These are phyloP conservation scores for Termitomyces sp. DNA, from an alignment of 768 basidiomycete genomes.

Conservation along the genomic window DNA sequence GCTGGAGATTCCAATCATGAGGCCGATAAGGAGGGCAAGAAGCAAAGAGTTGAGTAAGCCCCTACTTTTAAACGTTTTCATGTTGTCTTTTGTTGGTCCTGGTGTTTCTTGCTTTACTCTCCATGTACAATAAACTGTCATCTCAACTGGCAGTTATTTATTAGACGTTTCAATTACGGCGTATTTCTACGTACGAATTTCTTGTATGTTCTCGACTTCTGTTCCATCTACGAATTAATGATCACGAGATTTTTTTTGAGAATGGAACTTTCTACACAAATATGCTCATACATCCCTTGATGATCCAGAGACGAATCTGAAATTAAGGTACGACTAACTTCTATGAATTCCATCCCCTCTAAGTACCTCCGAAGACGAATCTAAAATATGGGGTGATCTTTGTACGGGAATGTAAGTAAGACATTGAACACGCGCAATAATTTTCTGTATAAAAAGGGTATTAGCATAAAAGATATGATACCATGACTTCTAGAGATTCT, in stretches of 20 bases:
- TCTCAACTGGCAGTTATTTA: constrained; percentile 4
- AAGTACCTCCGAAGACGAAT: not conserved
- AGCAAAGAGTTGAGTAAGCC: constrained; percentile 34
- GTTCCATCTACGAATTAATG: not conserved
- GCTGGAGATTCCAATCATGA: constrained; percentile 2
- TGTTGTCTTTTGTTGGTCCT: not conserved
- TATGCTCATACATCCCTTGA: not conserved
- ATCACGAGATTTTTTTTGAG: not conserved
- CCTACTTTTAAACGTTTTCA: not conserved
- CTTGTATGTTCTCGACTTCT: constrained; percentile 1
- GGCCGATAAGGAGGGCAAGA: constrained; percentile 20
- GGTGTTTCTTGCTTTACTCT: not conserved
- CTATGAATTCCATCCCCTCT: too few relatives aligned
- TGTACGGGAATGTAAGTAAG: not conserved
- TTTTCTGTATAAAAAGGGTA: not conserved
- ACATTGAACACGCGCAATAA: not conserved
- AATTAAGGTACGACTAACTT: too few relatives aligned
- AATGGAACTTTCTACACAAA: too few relatives aligned
- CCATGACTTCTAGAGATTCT: not conserved
- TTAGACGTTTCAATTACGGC: constrained; percentile 5
- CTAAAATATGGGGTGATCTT: not conserved
- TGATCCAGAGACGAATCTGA: too few relatives aligned
- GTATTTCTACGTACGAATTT: not conserved
- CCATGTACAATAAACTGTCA: constrained; percentile 2
- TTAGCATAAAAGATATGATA: not conserved